These are phyloP conservation scores for Diplodia mutila DNA, from an alignment of 2,329 filamentous ascomycete species.

Conservation along the genomic window DNA sequence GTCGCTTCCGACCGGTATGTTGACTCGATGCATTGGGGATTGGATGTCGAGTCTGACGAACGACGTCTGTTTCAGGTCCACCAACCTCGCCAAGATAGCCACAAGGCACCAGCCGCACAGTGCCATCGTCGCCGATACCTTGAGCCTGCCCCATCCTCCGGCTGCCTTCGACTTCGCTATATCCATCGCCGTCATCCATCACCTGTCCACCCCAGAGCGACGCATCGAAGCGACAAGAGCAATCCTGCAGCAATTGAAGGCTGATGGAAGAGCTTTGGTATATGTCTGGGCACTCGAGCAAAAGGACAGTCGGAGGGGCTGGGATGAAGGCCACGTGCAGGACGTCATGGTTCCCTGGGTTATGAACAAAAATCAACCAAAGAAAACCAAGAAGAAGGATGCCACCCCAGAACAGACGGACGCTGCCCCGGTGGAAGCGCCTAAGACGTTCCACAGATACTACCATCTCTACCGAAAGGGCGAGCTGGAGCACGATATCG, in stretches of 20 bases:
- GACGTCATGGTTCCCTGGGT: constrained; percentile 98
- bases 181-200: constrained; percentile 91
- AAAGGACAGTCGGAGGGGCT: constrained; percentile 80
- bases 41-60: neutral
- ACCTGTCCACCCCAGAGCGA: constrained; percentile 77
- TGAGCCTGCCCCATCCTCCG: constrained; percentile 76
- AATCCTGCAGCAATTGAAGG: constrained; percentile 68
- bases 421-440: constrained; percentile 28
- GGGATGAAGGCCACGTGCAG: constrained; percentile 81
- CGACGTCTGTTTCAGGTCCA: constrained; percentile 44
- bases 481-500: constrained; percentile 82
- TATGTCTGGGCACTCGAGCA: constrained; percentile 98
- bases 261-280: constrained; percentile 61
- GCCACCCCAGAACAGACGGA: constrained; percentile 28
- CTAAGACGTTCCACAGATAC: constrained; percentile 78
- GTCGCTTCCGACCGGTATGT: constrained; percentile 72
- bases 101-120: constrained; percentile 61
- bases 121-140: constrained; percentile 77
- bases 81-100: constrained; percentile 63
- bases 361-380: constrained; percentile 49
- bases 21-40: neutral
- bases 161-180: constrained; percentile 81
- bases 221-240: constrained; percentile 72
- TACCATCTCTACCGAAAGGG: constrained; percentile 90
- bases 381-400: constrained; percentile 36